phyloP scores from a whole-genome alignment of 208 protist genomes.

The Leishmania major region DNA sequence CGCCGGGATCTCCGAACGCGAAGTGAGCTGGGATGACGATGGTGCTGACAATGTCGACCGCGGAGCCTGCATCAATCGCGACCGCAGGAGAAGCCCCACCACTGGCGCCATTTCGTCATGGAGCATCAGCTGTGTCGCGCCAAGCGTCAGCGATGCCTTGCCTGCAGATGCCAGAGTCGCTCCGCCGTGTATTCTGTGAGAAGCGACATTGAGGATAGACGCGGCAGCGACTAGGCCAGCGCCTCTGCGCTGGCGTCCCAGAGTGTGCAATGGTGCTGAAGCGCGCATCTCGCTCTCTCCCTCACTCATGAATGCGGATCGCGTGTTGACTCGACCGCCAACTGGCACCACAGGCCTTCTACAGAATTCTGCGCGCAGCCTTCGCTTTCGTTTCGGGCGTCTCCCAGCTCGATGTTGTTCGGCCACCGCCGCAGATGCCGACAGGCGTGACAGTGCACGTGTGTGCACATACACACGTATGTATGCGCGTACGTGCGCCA shows the following conservation, averaged over 20 bases:
- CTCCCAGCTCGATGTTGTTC: background rate
- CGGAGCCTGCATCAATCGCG: background rate
- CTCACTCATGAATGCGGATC: background rate
- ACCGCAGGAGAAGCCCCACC: slow-evolving; percentile 8
- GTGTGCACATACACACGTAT: background rate
- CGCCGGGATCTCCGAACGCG: background rate
- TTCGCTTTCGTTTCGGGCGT: background rate
- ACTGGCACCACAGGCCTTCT: background rate
- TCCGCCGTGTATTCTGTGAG: background rate
- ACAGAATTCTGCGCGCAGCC: background rate
- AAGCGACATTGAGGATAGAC: background rate
- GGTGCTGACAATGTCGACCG: background rate
- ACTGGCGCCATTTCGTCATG: background rate
- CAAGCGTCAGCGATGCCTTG: background rate
- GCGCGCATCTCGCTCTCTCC: background rate
- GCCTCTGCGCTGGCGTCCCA: background rate
- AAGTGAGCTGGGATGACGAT: background rate
- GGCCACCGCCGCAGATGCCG: background rate
- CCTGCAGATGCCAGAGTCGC: background rate
- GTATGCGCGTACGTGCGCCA: background rate
- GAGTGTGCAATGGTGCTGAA: background rate
- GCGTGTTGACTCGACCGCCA: background rate
- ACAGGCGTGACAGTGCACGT: background rate
- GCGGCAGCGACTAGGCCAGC: background rate
- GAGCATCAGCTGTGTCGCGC: background rate